phyloP scores from a whole-genome alignment of 2,329 filamentous ascomycete genomes.

The Fusarium subglutinans region DNA sequence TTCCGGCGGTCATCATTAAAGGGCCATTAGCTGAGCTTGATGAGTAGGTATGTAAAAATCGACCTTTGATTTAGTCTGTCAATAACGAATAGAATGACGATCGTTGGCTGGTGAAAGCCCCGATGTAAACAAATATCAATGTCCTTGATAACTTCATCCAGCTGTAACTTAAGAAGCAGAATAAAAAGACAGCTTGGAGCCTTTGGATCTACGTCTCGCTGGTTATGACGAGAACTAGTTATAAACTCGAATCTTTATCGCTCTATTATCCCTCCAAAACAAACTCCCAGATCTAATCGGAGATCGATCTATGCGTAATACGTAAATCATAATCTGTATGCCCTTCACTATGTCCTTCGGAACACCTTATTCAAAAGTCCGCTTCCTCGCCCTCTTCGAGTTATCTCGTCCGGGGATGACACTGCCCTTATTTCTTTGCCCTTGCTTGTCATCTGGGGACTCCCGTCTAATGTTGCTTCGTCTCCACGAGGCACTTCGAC shows the following conservation, averaged over 20 bases:
- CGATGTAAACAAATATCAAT: not conserved
- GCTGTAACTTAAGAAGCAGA: not conserved
- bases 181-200: not conserved
- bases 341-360: conserved; percentile 37
- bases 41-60: not conserved
- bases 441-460: conserved; percentile 27
- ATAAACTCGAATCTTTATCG: not conserved
- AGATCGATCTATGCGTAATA: not conserved
- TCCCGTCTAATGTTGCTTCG: conserved; percentile 30
- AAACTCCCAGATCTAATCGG: conserved; percentile 1
- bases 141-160: too few relatives aligned
- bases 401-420: conserved; percentile 29
- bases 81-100: not conserved
- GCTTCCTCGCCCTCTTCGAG: conserved; percentile 43
- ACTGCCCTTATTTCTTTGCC: conserved; percentile 33
- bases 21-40: too few relatives aligned
- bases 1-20: not conserved
- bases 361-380: conserved; percentile 51
- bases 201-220: not conserved
- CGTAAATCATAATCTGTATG: conserved; percentile 6
- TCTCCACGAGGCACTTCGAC: conserved; percentile 47
- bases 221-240: not conserved
- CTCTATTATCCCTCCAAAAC: not conserved
- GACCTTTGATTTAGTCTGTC: not conserved
- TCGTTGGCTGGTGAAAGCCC: not conserved